A percentile compares a stretch with the other conserved stretches of the same genome.
phyloP scores from a whole-genome alignment of 2,329 filamentous ascomycete species.

The Claviceps purpurea region DNA sequence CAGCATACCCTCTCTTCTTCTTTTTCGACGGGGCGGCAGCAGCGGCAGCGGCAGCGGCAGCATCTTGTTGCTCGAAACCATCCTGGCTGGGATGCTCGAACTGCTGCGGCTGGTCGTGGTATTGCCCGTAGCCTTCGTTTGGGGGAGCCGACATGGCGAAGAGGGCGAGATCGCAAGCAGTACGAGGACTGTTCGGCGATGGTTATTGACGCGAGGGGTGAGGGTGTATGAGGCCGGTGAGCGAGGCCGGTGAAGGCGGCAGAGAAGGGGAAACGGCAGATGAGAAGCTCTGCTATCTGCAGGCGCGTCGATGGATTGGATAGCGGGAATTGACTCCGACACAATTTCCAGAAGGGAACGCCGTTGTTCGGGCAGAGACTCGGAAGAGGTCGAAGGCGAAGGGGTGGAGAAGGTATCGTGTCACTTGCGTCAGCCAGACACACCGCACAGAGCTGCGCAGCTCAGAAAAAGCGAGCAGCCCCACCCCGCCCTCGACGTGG shows the following conservation, averaged over 20 bases:
- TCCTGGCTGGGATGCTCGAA: conserved; percentile 25
- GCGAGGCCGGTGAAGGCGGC: not conserved
- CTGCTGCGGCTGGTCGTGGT: conserved; percentile 28
- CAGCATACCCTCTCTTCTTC: conserved; percentile 92
- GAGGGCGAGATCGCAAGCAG: conserved; percentile 10
- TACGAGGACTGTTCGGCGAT: conserved; percentile 12
- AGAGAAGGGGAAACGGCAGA: not conserved
- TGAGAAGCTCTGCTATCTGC: conserved; percentile 6
- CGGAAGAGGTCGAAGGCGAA: conserved; percentile 3
- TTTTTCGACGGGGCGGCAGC: conserved; percentile 46
- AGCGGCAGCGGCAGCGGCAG: conserved; percentile 19
- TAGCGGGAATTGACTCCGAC: not conserved
- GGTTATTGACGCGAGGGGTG: conserved; percentile 4
- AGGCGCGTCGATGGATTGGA: conserved; percentile 2
- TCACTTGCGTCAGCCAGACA: not conserved
- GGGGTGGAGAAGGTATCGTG: conserved; percentile 3
- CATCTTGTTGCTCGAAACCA: conserved; percentile 15
- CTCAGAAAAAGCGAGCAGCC: not conserved
- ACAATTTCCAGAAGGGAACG: conserved; percentile 3
- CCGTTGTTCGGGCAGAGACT: conserved; percentile 5
- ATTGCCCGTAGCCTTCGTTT: conserved; percentile 40
- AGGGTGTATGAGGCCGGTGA: conserved; percentile 3
- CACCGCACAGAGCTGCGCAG: not conserved
- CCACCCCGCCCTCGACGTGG: not conserved
- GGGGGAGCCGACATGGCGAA: conserved; percentile 45